Evolutionary conservation across 768 basidiomycete genomes (phyloP).

Genomic region (Tricholoma bakamatsutake): DNA sequence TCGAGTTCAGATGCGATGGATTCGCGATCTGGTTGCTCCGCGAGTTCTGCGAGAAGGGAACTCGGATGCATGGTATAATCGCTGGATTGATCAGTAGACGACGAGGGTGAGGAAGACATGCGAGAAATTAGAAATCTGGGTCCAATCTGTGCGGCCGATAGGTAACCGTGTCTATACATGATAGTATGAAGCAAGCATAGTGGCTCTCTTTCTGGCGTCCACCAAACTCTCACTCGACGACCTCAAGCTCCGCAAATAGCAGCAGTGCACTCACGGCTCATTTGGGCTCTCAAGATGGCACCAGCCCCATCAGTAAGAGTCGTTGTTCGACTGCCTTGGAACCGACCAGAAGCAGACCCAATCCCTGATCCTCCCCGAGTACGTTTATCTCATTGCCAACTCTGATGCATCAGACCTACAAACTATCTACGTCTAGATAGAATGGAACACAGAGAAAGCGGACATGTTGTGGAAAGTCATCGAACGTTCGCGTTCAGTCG

Average conservation of each 20-base stretch:
- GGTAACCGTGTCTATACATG: neutral
- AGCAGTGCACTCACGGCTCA: neutral
- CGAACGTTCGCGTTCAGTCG: conserved; percentile 65
- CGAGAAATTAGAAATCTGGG: neutral
- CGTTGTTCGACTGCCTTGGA: conserved; percentile 73
- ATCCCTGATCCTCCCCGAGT: conserved; percentile 64
- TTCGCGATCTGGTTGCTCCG: conserved; percentile 31
- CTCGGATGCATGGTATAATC: conserved; percentile 26
- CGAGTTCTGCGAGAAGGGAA: conserved; percentile 28
- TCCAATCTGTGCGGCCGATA: neutral
- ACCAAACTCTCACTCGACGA: neutral
- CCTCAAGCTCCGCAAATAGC: neutral
- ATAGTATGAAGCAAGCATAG: neutral
- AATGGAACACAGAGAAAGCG: conserved; percentile 83
- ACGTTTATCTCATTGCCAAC: conserved; percentile 22
- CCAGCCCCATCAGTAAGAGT: conserved; percentile 48
- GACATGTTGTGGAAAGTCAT: conserved; percentile 86
- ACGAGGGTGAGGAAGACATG: conserved; percentile 16
- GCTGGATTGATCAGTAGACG: conserved; percentile 11
- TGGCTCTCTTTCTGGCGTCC: neutral
- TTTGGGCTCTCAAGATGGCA: conserved; percentile 19
- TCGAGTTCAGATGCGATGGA: conserved; percentile 41
- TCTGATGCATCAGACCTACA: neutral
- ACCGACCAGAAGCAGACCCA: conserved; percentile 62
- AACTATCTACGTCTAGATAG: conserved; percentile 46